Percentiles rank a stretch among this genome's conserved stretches.
These are phyloP conservation scores for Chondrus crispus DNA, from an alignment of 23 red algal genomes.

Conservation along the genomic window DNA sequence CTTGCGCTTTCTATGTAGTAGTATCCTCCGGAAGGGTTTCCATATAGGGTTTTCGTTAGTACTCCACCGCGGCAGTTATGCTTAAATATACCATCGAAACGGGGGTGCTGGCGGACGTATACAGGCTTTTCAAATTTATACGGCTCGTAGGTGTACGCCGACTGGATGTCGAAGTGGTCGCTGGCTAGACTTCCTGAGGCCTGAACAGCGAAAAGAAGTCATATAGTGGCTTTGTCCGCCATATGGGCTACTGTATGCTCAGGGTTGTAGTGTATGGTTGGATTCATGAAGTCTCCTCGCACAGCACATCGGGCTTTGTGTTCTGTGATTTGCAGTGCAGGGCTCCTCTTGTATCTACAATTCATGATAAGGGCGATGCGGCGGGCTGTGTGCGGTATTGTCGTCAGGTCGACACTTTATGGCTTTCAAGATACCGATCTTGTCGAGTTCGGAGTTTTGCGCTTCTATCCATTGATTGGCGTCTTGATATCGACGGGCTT, in stretches of 20 bases:
- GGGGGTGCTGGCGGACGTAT: neutral
- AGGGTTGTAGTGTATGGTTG: neutral
- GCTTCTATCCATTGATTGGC: neutral
- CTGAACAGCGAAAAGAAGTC: neutral
- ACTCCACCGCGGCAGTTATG: neutral
- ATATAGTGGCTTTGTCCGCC: neutral
- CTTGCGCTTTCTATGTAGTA: neutral
- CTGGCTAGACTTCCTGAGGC: neutral
- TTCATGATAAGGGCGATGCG: neutral
- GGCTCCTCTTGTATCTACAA: neutral
- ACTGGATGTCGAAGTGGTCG: constrained; percentile 16
- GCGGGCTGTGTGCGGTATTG: neutral
- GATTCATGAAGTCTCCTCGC: neutral
- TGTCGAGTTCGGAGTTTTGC: constrained; percentile 4
- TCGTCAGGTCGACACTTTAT: neutral
- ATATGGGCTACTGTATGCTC: neutral
- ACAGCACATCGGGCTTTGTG: neutral
- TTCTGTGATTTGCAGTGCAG: neutral
- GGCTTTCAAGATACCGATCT: neutral
- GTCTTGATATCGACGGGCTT: constrained; percentile 10
- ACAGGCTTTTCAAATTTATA: constrained; percentile 6
- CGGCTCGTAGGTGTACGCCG: neutral
- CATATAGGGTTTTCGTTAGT: neutral
- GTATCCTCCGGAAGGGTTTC: neutral
- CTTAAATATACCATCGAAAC: neutral